Base-by-base conservation (phyloP, 345 rosid species). In the Eucalyptus urophylla region DNA sequence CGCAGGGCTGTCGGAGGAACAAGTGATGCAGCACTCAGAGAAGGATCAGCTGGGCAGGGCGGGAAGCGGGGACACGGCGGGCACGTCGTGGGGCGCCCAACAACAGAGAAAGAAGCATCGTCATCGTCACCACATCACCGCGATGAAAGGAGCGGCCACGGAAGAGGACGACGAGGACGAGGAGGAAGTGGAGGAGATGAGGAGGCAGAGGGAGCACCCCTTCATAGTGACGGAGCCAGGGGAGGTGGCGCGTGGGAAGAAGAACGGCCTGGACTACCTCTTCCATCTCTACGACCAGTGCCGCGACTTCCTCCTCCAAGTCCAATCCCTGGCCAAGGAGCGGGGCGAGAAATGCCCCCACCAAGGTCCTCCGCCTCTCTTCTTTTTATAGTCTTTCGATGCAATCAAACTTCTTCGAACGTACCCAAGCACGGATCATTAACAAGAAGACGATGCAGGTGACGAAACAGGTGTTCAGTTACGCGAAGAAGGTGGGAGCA, bases 191-290 rank as follows among this genome's bases (percentile, higher is more conserved):
- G 95, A 89, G 40, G 94, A 93, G 13, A 86, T 87, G 22, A 97
- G 96, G 95, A 94, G 99, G 90, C 99, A 98, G 89, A 92, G 99
- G 12, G 99, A 98, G 92, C 99, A 98, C 90, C 99, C 99, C 19
- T 98, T 98, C 92, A 98, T 98, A n/a, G 99, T 98, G 65, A 98
- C 99, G 72, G 99, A 97, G 96, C 99, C 99, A 25, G 99, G 99
- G 88, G 99, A 98, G 87, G 99, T 98, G 86, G 99, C 99, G 90
- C 98, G 99, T 87, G 99, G 99, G 87, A 98, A 98, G 90, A 98
- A 98, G 97, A 98, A 98, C 92, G 99, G 99, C 87, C 97, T 98
- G 1, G 99, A 98, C 93, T 98, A 98, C 92, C 98, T 98, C 90
- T 98, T 98, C 95, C 98, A 97, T 56, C 95, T 98, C 89, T 98